Evolutionary conservation across 495 filamentous ascomycete species (phyloP), one percentile per base, ranked within the genome.

Genomic region (Parathielavia appendiculata): DNA sequence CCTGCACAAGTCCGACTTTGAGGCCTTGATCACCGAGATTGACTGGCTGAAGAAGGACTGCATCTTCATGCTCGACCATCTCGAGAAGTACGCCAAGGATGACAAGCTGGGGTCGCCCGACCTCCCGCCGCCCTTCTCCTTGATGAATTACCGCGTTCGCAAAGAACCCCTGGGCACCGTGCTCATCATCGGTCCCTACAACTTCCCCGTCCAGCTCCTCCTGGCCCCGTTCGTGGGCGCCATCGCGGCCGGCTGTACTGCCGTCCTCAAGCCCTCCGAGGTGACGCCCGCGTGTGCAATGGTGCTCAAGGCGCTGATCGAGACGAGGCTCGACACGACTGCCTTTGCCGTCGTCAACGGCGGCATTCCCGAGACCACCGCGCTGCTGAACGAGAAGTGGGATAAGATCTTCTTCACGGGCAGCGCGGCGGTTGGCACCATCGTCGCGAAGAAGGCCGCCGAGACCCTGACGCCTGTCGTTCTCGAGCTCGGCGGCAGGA

Each of bases 321-420:
- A 87, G 67, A 75, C 81, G 16, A 79, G 80, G 34, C 81, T 97
- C 36, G 93, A 97, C 71, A 83, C 81, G 26, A 80, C 80, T n/a
- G 84, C 84, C 60, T 96, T 90, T 69, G 75, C 77, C 17, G 78
- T 92, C 51, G 79, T 96, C 56, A 92, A 96, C 70, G 93, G 93
- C 53, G 83, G 76, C 9, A 67, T 95, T 34, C 77, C 86, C 23
- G 90, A 96, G 78, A 89, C 87, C 4, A 89, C 87, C 17, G 86
- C 85, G 7, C 74, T 97, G 36, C 77, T 98, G 13, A 82, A 91
- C 51, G 82, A 91, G 73, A 91, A 91, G 65, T 98, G 91, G 90
- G 92, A 95, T 73, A 96, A 96, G 79, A 92, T 98, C 63, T 92
- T 95, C 76, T 98, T 95, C 76, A 98, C 93, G 16, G 93, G 93